These are phyloP conservation scores for Arthroderma sp. DNA, from an alignment of 2,329 filamentous ascomycete species.

Conservation along the genomic window DNA sequence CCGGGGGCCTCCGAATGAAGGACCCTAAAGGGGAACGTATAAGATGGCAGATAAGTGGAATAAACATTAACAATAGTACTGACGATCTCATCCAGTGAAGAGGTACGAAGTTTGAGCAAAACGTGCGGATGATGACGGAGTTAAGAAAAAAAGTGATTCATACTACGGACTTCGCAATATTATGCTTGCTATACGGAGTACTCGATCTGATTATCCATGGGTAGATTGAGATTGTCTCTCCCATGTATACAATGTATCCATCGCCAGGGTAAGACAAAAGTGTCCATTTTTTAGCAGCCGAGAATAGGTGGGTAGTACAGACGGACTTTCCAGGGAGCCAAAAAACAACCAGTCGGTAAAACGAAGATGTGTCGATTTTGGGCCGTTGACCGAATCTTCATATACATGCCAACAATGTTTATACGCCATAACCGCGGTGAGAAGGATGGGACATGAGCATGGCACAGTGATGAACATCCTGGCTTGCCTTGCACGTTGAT, in stretches of 20 bases:
- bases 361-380: not conserved
- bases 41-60: not conserved
- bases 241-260: not conserved
- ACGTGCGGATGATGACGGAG: not conserved
- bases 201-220: not conserved
- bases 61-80: not conserved
- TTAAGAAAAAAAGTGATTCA: not conserved
- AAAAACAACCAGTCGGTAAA: not conserved
- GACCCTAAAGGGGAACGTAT: not conserved
- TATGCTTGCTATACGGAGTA: no score
- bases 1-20: not conserved
- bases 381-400: not conserved
- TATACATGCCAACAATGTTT: not conserved
- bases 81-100: not conserved
- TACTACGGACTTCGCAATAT: not conserved
- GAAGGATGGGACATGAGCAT: not conserved
- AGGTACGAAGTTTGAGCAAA: not conserved
- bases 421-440: conserved; percentile 3
- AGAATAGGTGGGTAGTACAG: not conserved
- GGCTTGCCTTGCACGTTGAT: not conserved
- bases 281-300: not conserved
- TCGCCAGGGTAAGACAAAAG: not conserved
- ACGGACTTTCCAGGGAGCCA: not conserved
- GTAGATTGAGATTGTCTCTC: not conserved
- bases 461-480: not conserved